Conservation (phyloP, 140 eudicot species). For the Erigeron philadelphicus region DNA sequence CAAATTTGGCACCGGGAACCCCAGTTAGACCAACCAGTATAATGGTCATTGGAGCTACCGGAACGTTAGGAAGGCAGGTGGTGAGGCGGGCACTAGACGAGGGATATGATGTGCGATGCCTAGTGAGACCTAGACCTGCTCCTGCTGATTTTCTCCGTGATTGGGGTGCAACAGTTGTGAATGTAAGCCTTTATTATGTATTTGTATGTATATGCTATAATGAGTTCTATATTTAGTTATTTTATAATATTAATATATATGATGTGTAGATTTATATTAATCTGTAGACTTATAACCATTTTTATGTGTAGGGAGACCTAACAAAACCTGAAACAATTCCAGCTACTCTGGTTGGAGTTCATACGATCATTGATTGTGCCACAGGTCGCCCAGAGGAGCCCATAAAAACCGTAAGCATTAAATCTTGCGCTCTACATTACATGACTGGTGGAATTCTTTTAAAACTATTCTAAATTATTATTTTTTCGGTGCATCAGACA, state of each 20-base stretch:
- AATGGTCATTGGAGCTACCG: slow-evolving; percentile 89
- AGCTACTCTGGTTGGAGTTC: slow-evolving; percentile 89
- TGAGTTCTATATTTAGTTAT: background rate
- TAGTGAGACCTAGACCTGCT: slow-evolving; percentile 93
- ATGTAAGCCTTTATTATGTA: slow-evolving; percentile 36
- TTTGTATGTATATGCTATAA: background rate
- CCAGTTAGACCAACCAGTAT: slow-evolving; percentile 91
- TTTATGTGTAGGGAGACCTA: slow-evolving; percentile 72
- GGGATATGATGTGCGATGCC: slow-evolving; percentile 94
- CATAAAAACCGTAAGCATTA: slow-evolving; percentile 71
- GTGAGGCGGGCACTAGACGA: slow-evolving; percentile 91
- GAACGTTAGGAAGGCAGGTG: slow-evolving; percentile 91
- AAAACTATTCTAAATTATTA: background rate
- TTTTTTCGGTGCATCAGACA: background rate
- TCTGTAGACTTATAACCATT: background rate
- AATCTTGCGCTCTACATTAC: too few relatives aligned
- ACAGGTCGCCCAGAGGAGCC: slow-evolving; percentile 99
- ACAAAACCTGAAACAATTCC: slow-evolving; percentile 93
- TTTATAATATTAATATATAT: too few relatives aligned
- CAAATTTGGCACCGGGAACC: slow-evolving; percentile 91
- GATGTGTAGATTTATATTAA: background rate
- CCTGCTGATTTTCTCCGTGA: slow-evolving; percentile 99
- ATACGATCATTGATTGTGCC: slow-evolving; percentile 92
- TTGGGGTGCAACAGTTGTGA: slow-evolving; percentile 98
- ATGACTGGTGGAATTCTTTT: too few relatives aligned